phyloP scores from a whole-genome alignment of 495 filamentous ascomycete species.

The Parachaetomium inaequale region DNA sequence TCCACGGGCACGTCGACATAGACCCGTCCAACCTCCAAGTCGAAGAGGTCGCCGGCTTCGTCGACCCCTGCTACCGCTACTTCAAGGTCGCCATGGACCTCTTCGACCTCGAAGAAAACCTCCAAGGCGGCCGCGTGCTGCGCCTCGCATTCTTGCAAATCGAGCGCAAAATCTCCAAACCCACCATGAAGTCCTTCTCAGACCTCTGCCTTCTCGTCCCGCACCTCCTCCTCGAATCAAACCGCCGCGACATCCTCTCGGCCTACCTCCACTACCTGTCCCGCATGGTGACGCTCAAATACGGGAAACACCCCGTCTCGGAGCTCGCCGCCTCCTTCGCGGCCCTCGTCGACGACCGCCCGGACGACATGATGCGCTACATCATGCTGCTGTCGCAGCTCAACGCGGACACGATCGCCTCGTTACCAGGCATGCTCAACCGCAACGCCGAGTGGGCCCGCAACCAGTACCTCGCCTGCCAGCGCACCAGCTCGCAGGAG shows the following conservation, averaged over 20 bases:
- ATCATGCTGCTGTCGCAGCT: conserved; percentile 26
- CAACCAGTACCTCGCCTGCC: conserved; percentile 29
- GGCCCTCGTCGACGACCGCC: conserved; percentile 20
- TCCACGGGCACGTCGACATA: conserved; percentile 25
- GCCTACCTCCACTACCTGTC: conserved; percentile 28
- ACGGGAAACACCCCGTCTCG: conserved; percentile 27
- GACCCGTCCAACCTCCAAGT: conserved; percentile 19
- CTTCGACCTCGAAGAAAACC: conserved; percentile 27
- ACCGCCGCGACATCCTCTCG: conserved; percentile 23
- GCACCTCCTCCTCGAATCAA: conserved; percentile 27
- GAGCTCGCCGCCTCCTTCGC: conserved; percentile 24
- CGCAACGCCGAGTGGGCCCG: conserved; percentile 27
- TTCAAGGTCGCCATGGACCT: conserved; percentile 33
- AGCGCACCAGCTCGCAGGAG: conserved; percentile 11
- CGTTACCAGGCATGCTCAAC: conserved; percentile 17
- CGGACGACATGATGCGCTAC: conserved; percentile 29
- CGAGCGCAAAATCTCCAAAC: conserved; percentile 24
- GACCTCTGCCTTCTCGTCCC: conserved; percentile 33
- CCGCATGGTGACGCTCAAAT: conserved; percentile 21
- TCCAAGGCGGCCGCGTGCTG: conserved; percentile 27
- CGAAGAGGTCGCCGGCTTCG: conserved; percentile 25
- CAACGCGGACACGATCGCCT: conserved; percentile 28
- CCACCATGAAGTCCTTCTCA: conserved; percentile 30
- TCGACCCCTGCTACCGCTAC: conserved; percentile 32
- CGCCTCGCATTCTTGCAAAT: conserved; percentile 33